These are phyloP conservation scores for Taphrina wiesneri DNA, from an alignment of 1,139 yeast species.

Conservation along the genomic window DNA sequence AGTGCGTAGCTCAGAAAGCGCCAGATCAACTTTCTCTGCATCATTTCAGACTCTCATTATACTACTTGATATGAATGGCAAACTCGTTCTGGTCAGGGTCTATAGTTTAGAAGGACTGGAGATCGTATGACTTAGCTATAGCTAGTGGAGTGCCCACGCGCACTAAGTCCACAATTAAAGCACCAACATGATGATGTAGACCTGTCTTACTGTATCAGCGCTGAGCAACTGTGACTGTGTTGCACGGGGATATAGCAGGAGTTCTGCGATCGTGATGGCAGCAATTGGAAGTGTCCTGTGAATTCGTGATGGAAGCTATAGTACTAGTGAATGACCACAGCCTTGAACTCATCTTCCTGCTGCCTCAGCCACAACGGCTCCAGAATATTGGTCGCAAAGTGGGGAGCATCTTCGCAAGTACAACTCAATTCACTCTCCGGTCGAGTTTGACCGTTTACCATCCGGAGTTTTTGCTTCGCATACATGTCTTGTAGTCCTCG, in stretches of 20 bases:
- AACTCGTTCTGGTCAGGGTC: no score
- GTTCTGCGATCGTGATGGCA: no score
- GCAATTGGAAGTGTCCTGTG: no score
- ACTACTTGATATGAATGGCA: background rate
- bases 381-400: background rate
- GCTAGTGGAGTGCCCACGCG: no score
- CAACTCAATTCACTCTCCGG: background rate
- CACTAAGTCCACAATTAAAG: background rate
- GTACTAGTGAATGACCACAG: background rate
- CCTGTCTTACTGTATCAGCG: no score
- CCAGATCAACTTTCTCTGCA: background rate
- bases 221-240: background rate
- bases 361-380: slow-evolving; percentile 1
- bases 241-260: no score
- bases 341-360: background rate
- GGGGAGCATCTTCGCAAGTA: background rate
- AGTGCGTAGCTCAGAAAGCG: slow-evolving; percentile 34
- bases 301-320: no score
- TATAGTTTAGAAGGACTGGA: no score
- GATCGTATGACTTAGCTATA: no score
- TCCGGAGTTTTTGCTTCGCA: no score
- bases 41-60: background rate
- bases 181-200: background rate
- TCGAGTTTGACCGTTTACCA: no score
- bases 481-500: no score